A percentile compares a stretch with the other conserved stretches of the same genome.
Conservation (phyloP, 2,329 filamentous ascomycete species). For the Aspergillus proliferans region DNA sequence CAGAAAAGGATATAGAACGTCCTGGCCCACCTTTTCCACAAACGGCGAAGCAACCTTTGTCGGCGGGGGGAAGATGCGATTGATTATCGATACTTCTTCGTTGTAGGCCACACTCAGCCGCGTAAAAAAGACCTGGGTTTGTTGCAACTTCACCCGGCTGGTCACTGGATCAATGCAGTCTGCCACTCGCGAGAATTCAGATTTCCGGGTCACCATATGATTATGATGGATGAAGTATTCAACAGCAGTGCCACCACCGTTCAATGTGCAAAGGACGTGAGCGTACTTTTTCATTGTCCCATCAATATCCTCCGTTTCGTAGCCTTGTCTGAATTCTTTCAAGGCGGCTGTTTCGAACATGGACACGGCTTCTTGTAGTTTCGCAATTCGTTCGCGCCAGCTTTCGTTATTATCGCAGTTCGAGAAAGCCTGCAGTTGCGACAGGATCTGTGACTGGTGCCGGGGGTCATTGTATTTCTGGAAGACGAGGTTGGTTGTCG, state of each 20-base stretch:
- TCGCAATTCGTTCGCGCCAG: constrained; percentile 64
- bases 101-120: constrained; percentile 68
- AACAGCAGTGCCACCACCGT: constrained; percentile 70
- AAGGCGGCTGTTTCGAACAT: constrained; percentile 89
- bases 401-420: constrained; percentile 75
- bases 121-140: constrained; percentile 76
- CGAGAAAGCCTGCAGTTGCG: constrained; percentile 71
- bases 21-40: constrained; percentile 74
- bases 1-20: constrained; percentile 76
- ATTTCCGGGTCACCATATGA: constrained; percentile 68
- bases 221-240: constrained; percentile 88
- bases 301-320: constrained; percentile 80
- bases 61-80: constrained; percentile 70
- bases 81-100: constrained; percentile 73
- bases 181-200: constrained; percentile 64
- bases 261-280: constrained; percentile 73
- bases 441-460: constrained; percentile 81
- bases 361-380: constrained; percentile 65
- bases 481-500: constrained; percentile 74
- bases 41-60: constrained; percentile 69
- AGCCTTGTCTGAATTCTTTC: constrained; percentile 87
- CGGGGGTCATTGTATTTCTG: constrained; percentile 81
- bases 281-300: constrained; percentile 86
- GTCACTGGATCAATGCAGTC: constrained; percentile 70
- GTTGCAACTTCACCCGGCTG: constrained; percentile 68